phyloP scores from a whole-genome alignment of 306 rosid species.

The Ormosia emarginata region DNA sequence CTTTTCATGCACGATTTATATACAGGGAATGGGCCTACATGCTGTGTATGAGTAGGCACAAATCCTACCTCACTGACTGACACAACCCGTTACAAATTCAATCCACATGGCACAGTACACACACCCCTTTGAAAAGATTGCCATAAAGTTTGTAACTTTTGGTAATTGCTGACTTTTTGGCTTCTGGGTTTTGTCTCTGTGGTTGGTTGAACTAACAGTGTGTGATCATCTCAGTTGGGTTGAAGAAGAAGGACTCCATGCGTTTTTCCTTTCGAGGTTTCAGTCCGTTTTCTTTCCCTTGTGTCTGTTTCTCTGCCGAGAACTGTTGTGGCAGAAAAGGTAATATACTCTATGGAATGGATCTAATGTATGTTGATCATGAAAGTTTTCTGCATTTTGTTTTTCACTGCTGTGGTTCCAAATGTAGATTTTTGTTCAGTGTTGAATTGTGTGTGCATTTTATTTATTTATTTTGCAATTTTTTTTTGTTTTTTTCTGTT shows the following conservation, averaged over 20 bases:
- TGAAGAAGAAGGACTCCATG: neutral
- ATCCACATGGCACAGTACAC: neutral
- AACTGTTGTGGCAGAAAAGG: constrained; percentile 22
- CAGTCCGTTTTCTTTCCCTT: neutral
- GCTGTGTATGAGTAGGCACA: neutral
- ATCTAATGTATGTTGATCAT: constrained; percentile 4
- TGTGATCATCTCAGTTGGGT: neutral
- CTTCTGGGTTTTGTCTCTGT: neutral
- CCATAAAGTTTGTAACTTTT: constrained; percentile 29
- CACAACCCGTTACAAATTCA: neutral
- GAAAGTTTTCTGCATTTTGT: neutral
- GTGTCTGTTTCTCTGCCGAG: constrained; percentile 10
- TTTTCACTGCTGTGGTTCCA: neutral
- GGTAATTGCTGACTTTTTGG: constrained; percentile 20
- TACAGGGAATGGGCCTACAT: neutral
- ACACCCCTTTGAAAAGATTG: neutral
- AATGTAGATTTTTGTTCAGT: neutral
- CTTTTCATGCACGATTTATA: neutral
- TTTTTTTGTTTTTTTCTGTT: neutral
- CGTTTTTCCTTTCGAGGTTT: neutral
- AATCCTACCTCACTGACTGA: constrained; percentile 12
- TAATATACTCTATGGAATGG: constrained; percentile 8
- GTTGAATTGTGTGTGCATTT: neutral
- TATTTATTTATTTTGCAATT: neutral
- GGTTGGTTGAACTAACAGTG: constrained; percentile 18